These are phyloP conservation scores for Crithidia fasciculata DNA, from an alignment of 208 protist species.

Conservation along the genomic window DNA sequence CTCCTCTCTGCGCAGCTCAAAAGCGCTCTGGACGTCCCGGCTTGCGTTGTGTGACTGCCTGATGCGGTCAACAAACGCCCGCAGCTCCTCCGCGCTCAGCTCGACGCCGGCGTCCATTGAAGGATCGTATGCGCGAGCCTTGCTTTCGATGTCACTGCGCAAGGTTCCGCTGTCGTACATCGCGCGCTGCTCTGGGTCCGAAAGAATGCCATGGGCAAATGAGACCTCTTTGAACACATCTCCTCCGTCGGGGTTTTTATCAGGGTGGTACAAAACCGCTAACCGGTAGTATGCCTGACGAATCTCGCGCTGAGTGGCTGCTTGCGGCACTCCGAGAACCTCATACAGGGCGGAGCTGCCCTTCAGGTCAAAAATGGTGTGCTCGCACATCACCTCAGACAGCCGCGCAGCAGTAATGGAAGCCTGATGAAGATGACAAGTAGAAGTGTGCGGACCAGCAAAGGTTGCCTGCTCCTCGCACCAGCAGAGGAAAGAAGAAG, in stretches of 20 bases:
- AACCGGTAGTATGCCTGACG: constrained; percentile 86
- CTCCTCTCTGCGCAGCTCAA: constrained; percentile 79
- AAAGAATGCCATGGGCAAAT: constrained; percentile 86
- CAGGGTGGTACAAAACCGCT: constrained; percentile 89
- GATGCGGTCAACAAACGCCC: constrained; percentile 81
- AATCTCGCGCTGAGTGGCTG: constrained; percentile 75
- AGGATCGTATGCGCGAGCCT: constrained; percentile 75
- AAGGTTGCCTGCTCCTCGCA: neutral
- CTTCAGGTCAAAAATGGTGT: constrained; percentile 71
- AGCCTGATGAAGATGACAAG: neutral
- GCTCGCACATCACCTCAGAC: neutral
- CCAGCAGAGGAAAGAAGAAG: neutral
- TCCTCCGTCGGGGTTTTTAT: constrained; percentile 86
- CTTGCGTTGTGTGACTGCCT: constrained; percentile 52
- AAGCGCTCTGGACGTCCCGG: constrained; percentile 46
- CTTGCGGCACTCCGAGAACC: constrained; percentile 69
- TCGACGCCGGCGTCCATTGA: constrained; percentile 86
- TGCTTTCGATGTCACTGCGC: constrained; percentile 58
- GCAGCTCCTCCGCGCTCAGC: constrained; percentile 74
- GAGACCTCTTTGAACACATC: constrained; percentile 88
- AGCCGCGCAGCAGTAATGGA: neutral
- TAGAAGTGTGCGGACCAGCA: neutral
- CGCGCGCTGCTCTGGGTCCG: constrained; percentile 71
- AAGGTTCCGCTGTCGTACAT: constrained; percentile 82
- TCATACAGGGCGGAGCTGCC: constrained; percentile 82